Conservation (phyloP, 345 rosid species). For the Acer yangbiense region DNA sequence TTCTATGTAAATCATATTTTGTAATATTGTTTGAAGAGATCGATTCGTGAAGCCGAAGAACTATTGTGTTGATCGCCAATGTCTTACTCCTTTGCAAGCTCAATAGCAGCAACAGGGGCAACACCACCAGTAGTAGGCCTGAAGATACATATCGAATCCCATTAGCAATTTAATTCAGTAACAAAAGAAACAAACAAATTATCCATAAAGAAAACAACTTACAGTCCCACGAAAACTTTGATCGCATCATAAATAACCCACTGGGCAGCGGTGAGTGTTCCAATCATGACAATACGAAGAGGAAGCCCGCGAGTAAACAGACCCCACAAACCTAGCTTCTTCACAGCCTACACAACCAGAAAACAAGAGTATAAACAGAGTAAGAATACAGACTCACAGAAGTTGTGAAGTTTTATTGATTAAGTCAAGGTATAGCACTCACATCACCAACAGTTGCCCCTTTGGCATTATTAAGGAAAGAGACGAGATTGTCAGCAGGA, state of each 20-base stretch:
- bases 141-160: slow-evolving; percentile 22
- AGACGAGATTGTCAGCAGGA: slow-evolving; percentile 95
- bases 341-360: slow-evolving; percentile 72
- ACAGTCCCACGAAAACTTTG: slow-evolving; percentile 98
- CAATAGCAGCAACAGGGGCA: slow-evolving; percentile 50
- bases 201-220: slow-evolving; percentile 36
- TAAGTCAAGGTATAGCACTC: slow-evolving; percentile 28
- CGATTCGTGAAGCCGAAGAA: too few relatives aligned
- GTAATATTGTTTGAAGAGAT: too few relatives aligned
- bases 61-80: not conserved
- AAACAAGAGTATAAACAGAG: not conserved
- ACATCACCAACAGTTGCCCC: slow-evolving; percentile 99
- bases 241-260: slow-evolving; percentile 98
- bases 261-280: slow-evolving; percentile 95
- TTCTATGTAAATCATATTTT: too few relatives aligned
- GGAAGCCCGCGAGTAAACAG: slow-evolving; percentile 98
- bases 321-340: slow-evolving; percentile 87
- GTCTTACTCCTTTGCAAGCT: slow-evolving; percentile 45
- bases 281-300: slow-evolving; percentile 97
- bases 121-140: slow-evolving; percentile 98
- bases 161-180: not conserved
- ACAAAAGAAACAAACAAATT: not conserved
- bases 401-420: not conserved
- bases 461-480: slow-evolving; percentile 96
- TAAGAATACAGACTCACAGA: not conserved